Base-by-base conservation (phyloP, 495 filamentous ascomycete genomes). In the Sordaria brevicollis region DNA sequence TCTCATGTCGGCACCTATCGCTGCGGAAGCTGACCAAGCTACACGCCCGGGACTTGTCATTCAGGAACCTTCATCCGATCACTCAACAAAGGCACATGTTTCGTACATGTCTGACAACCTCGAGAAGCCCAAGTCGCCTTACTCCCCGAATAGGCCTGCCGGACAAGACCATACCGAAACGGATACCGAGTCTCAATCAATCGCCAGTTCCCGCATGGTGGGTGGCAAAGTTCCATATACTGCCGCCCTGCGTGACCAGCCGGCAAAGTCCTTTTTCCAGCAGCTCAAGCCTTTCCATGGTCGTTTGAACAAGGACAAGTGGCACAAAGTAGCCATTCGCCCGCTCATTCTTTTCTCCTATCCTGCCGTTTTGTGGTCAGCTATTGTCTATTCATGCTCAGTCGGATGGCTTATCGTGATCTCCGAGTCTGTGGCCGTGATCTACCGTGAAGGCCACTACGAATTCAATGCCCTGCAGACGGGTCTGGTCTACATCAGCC, bases 341-440 rank as follows among this genome's bases (percentile, higher is more conserved):
- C 95, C 95, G 7, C 89, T 97, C 65, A 88, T 97, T 62, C 84
- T 97, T 6, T 96, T 90, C 76, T 86, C 88, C 2, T 97, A 97
- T 76, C 95, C 95, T 1, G 85, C 92, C 1, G 91, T 99, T 15
- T 87, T 99, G 29, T 99, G 94, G 94, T 94, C 91, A 39, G 83
- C 93, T 1, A 84, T 91, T 0, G 89, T 97, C 35, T 99, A 99
- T 78, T 82, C 93, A 0, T 88, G 95, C 72, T 93, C 91, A 5
- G 87, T 97, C n/a, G 94, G 94, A 19, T 97, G 94, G 95, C 83
- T 99, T 57, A 97, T 99, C 70, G 78, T 97, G 35, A 87, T 97
- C 13, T 97, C 95, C 1, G 93, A 97, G 79, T 90, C 90, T 1
- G 88, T 97, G 1, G 87, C 92, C 0, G 82, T 86, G 57, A 92